Evolutionary conservation across 257 asterid genomes (phyloP).

Genomic region (Solanum tarapatanum): DNA sequence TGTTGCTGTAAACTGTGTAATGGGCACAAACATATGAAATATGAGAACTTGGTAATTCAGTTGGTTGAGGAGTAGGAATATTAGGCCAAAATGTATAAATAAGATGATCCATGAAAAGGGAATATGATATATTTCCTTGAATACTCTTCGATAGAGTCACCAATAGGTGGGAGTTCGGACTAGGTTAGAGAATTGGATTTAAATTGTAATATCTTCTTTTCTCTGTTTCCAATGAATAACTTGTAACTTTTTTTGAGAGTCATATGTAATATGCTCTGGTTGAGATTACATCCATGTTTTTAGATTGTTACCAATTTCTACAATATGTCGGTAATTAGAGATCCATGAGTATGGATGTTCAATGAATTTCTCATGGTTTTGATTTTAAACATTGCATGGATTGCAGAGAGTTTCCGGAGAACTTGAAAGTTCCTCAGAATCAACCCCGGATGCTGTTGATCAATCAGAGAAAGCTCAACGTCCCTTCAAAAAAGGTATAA

Average conservation of each 20-base stretch:
- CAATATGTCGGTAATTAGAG: neutral
- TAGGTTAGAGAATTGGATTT: neutral
- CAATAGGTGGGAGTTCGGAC: neutral
- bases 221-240: neutral
- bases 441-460: conserved; percentile 38
- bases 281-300: neutral
- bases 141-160: neutral
- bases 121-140: neutral
- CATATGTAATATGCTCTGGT: neutral
- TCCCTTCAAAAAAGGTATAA: conserved; percentile 65
- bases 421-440: conserved; percentile 42
- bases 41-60: neutral
- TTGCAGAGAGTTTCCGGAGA: conserved; percentile 70
- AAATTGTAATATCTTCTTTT: neutral
- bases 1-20: neutral
- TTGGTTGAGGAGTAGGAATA: neutral
- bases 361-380: neutral
- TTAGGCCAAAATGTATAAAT: neutral
- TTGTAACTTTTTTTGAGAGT: neutral
- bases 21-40: neutral
- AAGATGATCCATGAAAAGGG: neutral
- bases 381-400: neutral
- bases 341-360: neutral
- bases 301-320: neutral
- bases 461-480: conserved; percentile 35